Evolutionary conservation across 1,139 yeast genomes (phyloP), one percentile per base, ranked within the genome.

Genomic region (Debaryomycetaceae sp.): DNA sequence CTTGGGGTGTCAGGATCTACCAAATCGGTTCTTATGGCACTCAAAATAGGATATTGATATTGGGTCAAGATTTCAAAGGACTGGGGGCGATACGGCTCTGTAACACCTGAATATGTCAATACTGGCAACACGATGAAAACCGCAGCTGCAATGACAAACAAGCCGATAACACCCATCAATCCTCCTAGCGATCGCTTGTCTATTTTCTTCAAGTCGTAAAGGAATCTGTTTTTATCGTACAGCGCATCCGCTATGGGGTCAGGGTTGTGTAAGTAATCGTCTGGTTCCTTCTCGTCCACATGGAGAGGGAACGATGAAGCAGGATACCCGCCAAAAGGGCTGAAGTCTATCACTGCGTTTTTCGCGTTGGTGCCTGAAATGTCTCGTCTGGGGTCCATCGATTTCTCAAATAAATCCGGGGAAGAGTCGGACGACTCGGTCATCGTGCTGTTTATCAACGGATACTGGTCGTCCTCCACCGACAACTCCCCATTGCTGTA

Each of bases 311-410:
- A 90, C 1, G 88, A 80, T 5, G 87, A 75, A 5, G 96, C 93
- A 1, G 97, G 97, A 62, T 87, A 90, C 7, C 97, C 97, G 44
- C 97, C 97, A 70, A 90, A 90, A 2, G 97, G 97, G 42, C 90
- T 82, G 54, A 82, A 72, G 45, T 70, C 75, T 5, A 63, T 50
- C 13, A 52, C 51, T 24, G 39, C 43, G 60, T 42, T 55, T 56
- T 3, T 56, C 42, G 5, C 52, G 36, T 51, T 46, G 2, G 56
- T 49, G 20, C 49, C 41, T 3, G 56, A 51, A 11, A 50, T 45
- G 27, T 45, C 52, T 55, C 54, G 24, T 42, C 49, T 30, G 37
- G 35, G 5, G 40, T 34, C 34, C 37, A 22, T 24, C 42, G 22
- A 20, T 8, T 24, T 20, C 31, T 27, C 31, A 27, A 27, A 27